A percentile compares a stretch with the other conserved stretches of the same genome.
phyloP scores from a whole-genome alignment of 805 yeast genomes.

The Yarrowia keelungensis region DNA sequence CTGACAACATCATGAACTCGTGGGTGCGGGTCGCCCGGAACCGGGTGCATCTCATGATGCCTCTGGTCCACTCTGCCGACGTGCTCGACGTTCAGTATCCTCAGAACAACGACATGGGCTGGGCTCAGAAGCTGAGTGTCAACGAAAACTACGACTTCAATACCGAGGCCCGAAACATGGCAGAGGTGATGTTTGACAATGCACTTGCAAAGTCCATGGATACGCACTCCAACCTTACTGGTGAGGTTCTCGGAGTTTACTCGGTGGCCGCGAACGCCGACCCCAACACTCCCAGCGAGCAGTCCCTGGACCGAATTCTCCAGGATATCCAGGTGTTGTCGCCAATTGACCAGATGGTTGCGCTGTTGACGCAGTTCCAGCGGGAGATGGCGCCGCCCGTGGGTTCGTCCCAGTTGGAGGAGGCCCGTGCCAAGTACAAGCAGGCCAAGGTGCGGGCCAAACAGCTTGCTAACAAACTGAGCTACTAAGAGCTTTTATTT shows the following conservation, averaged over 20 bases:
- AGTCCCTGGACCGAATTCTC: constrained; percentile 13
- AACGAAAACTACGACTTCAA: constrained; percentile 32
- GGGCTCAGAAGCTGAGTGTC: constrained; percentile 20
- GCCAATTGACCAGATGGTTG: constrained; percentile 34
- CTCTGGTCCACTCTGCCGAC: constrained; percentile 29
- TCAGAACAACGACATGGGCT: constrained; percentile 21
- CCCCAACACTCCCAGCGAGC: constrained; percentile 13
- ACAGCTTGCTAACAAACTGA: constrained; percentile 30
- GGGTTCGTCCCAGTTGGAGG: constrained; percentile 19
- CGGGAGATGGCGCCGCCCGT: constrained; percentile 30
- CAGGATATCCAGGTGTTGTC: constrained; percentile 27
- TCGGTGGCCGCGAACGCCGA: constrained; percentile 6
- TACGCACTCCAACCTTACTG: constrained; percentile 14
- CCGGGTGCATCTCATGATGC: constrained; percentile 35
- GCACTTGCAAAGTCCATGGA: constrained; percentile 33
- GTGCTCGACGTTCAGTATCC: constrained; percentile 15
- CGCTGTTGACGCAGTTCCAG: constrained; percentile 19
- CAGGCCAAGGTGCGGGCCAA: constrained; percentile 21
- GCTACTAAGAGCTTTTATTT: constrained; percentile 10
- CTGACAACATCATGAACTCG: constrained; percentile 34
- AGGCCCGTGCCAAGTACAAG: constrained; percentile 32
- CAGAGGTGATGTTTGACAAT: constrained; percentile 30
- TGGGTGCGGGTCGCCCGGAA: constrained; percentile 25
- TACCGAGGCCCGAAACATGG: constrained; percentile 28
- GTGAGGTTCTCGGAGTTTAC: constrained; percentile 30